phyloP scores from a whole-genome alignment of 331 rosid genomes.

The Cydonia oblonga region DNA sequence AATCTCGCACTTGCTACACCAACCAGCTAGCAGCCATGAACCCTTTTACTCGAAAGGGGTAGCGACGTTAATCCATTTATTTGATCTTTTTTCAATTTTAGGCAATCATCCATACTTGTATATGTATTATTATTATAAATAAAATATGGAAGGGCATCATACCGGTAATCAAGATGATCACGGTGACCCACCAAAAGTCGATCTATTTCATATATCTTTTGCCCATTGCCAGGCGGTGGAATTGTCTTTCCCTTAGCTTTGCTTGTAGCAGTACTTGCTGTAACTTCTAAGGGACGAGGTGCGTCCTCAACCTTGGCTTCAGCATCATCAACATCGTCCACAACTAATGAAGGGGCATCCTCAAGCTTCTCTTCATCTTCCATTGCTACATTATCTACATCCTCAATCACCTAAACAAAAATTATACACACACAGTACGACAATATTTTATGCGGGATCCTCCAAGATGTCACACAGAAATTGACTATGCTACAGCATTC shows the following conservation, averaged over 20 bases:
- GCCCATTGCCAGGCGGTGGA: slow-evolving; percentile 73
- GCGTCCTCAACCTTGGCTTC: slow-evolving; percentile 28
- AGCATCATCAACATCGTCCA: slow-evolving; percentile 15
- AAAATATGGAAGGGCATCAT: slow-evolving; percentile 2
- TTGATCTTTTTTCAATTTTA: background rate
- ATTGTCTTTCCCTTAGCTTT: slow-evolving; percentile 30
- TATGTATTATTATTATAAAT: background rate
- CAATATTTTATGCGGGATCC: background rate
- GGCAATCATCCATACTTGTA: slow-evolving; percentile 10
- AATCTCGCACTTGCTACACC: background rate
- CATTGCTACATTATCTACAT: slow-evolving; percentile 26
- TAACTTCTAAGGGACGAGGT: slow-evolving; percentile 22
- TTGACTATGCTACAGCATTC: background rate
- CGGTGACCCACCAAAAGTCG: slow-evolving; percentile 32
- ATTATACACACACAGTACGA: background rate
- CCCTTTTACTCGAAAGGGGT: background rate
- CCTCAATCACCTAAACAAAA: slow-evolving; percentile 23
- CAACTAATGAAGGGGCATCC: slow-evolving; percentile 23
- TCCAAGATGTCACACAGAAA: background rate
- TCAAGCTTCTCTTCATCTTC: slow-evolving; percentile 27
- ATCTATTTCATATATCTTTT: slow-evolving; percentile 71
- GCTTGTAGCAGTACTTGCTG: slow-evolving; percentile 8
- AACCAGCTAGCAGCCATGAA: background rate
- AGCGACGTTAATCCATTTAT: background rate
- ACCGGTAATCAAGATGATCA: slow-evolving; percentile 74